phyloP scores from a whole-genome alignment of 441 rosid species.

The Cnidoscolus chayamansa region DNA sequence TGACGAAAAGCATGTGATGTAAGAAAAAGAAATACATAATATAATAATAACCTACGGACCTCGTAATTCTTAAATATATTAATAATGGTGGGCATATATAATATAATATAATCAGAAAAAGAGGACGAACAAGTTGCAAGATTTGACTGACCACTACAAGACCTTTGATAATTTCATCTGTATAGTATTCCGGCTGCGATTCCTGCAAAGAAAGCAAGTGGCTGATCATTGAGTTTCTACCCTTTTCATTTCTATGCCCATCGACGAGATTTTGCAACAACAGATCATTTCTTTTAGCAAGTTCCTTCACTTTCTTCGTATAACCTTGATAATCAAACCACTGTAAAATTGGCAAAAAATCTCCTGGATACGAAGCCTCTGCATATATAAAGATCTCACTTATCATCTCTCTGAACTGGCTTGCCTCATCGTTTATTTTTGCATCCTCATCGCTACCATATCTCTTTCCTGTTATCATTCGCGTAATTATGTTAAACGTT shows the following conservation, averaged over 20 bases:
- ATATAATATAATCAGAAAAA: too few relatives aligned
- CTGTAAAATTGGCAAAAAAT: constrained; percentile 45
- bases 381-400: constrained; percentile 18
- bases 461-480: constrained; percentile 47
- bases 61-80: too few relatives aligned
- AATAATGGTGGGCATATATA: too few relatives aligned
- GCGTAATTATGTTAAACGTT: constrained; percentile 44
- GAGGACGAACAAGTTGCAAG: not conserved
- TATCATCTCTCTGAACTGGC: constrained; percentile 32
- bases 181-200: constrained; percentile 29
- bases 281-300: constrained; percentile 33
- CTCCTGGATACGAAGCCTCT: constrained; percentile 39
- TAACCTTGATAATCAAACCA: constrained; percentile 26
- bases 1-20: not conserved
- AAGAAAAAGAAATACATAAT: not conserved
- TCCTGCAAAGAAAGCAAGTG: constrained; percentile 30
- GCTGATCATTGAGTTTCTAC: constrained; percentile 28
- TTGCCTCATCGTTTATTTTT: constrained; percentile 36
- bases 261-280: constrained; percentile 48
- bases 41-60: too few relatives aligned
- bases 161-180: constrained; percentile 35
- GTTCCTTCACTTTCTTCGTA: constrained; percentile 30
- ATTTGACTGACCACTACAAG: constrained; percentile 22
- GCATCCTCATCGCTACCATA: constrained; percentile 38
- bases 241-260: constrained; percentile 31